Evolutionary conservation across 2,329 filamentous ascomycete species (phyloP), one percentile per base, ranked within the genome.

Genomic region (Xylaria digitata): DNA sequence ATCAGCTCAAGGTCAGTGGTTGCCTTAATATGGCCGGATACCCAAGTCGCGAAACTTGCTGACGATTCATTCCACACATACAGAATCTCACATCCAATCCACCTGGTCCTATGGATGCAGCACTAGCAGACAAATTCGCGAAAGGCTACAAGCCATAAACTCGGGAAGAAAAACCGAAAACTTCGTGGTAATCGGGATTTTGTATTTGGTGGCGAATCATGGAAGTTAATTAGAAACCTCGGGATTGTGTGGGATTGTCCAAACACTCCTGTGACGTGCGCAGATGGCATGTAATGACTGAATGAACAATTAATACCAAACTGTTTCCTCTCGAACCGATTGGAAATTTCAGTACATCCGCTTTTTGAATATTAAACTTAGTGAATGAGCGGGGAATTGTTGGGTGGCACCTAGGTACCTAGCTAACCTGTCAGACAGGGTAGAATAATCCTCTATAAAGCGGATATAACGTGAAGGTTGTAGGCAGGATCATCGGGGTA

Each of bases 11-110:
- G 70, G 86, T 87, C 75, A 63, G 80, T 69, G 9, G 21, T 15
- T 26, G n/a, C n/a, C n/a, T 1, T 19, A 11, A 46, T 8, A 21
- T 19, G 6, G 21, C 6, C 6, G n/a, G 3, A 46, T 9, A 21
- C 7, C 15, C 11, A 0, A 21, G 6, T 32, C 7, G 6, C 3
- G 11, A 48, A 15, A 5, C 42, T 11, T 1, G 21, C 11, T 19
- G 21, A 32, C 19, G 2, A 11, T 52, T 57, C 15, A 56, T n/a
- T 37, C 13, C 55, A 73, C 23, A 75, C 23, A 2, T 45, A 43
- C 68, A 87, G 83, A 81, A 81, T 63, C 82, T 92, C 43, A 71
- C 80, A 11, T 90, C 87, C 5, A 94, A 94, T 84, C 91, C 91
- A 13, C 85, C 84, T 73, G 87, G 87, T 3, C 80, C 85, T 1